phyloP scores from a whole-genome alignment of 345 rosid genomes.

The Camelina sativa region DNA sequence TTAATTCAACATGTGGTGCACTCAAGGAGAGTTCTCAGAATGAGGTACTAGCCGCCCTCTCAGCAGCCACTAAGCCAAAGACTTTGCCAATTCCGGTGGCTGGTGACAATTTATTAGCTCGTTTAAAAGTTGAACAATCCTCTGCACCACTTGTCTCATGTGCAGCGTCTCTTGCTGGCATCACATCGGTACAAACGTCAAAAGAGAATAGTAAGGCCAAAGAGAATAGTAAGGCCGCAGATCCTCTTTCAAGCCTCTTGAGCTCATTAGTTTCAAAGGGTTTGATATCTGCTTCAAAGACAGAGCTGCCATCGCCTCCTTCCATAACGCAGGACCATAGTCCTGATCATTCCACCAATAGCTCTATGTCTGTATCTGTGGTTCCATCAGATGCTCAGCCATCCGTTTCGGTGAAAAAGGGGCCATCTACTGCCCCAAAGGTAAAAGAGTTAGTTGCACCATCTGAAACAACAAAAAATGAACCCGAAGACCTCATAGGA shows the following conservation, averaged over 20 bases:
- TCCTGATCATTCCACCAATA: constrained; percentile 46
- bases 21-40: constrained; percentile 45
- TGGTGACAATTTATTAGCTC: constrained; percentile 43
- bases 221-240: constrained; percentile 52
- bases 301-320: constrained; percentile 52
- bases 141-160: constrained; percentile 52
- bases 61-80: constrained; percentile 47
- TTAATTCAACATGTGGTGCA: constrained; percentile 42
- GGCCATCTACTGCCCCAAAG: constrained; percentile 46
- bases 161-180: constrained; percentile 45
- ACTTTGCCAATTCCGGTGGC: constrained; percentile 42
- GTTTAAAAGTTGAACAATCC: constrained; percentile 51
- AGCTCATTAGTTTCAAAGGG: constrained; percentile 95
- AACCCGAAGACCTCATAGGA: constrained; percentile 63
- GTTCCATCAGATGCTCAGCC: constrained; percentile 46
- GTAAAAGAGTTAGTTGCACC: constrained; percentile 42
- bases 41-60: constrained; percentile 35
- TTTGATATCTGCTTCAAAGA: constrained; percentile 78
- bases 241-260: constrained; percentile 80
- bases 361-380: constrained; percentile 48
- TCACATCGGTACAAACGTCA: constrained; percentile 49
- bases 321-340: constrained; percentile 47
- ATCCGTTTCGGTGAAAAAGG: constrained; percentile 48
- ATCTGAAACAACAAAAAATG: constrained; percentile 39
- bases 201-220: constrained; percentile 51